A percentile compares a stretch with the other conserved stretches of the same genome.
Evolutionary conservation across 441 rosid genomes (phyloP).

Genomic region (Pelargonium fulgidum): DNA sequence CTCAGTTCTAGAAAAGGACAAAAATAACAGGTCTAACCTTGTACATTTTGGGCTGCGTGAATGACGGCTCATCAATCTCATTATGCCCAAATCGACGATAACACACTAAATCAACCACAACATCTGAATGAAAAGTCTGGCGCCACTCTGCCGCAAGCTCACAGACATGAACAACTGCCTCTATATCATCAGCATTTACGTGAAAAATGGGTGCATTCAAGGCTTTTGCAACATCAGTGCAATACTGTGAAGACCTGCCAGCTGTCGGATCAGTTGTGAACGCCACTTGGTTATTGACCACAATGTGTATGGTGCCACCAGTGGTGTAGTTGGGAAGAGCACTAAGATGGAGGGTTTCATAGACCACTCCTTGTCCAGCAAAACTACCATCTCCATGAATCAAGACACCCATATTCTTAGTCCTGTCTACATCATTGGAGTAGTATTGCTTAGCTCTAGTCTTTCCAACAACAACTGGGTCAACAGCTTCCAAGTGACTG

Average conservation of each 20-base stretch:
- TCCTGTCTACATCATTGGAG: constrained; percentile 20
- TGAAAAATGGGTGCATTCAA: constrained; percentile 28
- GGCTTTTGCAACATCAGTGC: constrained; percentile 30
- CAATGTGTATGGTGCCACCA: constrained; percentile 27
- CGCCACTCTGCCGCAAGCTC: constrained; percentile 32
- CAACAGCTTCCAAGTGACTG: constrained; percentile 30
- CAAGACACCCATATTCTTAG: constrained; percentile 25
- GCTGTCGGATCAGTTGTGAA: constrained; percentile 27
- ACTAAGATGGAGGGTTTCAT: constrained; percentile 28
- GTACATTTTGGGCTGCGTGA: constrained; percentile 31
- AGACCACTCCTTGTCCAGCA: constrained; percentile 29
- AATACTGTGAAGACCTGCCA: constrained; percentile 26
- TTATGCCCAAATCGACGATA: constrained; percentile 27
- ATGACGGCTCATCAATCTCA: constrained; percentile 29
- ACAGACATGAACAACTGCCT: constrained; percentile 28
- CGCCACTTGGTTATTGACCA: constrained; percentile 29
- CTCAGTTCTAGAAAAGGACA: background rate
- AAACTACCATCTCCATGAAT: constrained; percentile 31
- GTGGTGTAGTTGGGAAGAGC: constrained; percentile 27
- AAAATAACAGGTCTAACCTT: constrained; percentile 16
- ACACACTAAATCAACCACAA: constrained; percentile 28
- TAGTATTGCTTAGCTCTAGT: constrained; percentile 28
- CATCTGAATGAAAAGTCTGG: constrained; percentile 26
- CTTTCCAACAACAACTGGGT: constrained; percentile 28
- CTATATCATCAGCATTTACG: constrained; percentile 29